A percentile compares a stretch with the other conserved stretches of the same genome.
Conservation (phyloP, 2,329 filamentous ascomycete species). For the Pseudogymnoascus destructans region DNA sequence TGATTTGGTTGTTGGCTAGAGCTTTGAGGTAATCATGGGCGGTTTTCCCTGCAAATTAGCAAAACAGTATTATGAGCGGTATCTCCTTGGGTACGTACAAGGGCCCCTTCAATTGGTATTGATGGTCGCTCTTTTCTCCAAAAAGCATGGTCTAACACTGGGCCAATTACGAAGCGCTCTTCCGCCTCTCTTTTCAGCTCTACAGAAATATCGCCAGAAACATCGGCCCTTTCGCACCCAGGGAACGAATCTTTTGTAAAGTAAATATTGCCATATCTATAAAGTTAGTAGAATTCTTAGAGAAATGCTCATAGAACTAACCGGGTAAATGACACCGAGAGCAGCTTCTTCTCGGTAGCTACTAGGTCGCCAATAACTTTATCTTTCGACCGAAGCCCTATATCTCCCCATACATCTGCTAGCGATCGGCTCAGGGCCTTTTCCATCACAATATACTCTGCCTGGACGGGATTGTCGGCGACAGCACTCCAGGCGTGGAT, state of each 20-base stretch:
- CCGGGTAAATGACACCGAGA: slow-evolving; percentile 27
- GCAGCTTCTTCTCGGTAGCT: slow-evolving; percentile 27
- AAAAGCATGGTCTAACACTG: slow-evolving; percentile 26
- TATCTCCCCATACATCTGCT: slow-evolving; percentile 22
- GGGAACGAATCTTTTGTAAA: slow-evolving; percentile 25
- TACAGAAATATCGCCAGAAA: slow-evolving; percentile 20
- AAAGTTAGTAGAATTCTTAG: slow-evolving; percentile 14
- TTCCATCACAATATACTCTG: slow-evolving; percentile 23
- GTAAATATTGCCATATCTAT: slow-evolving; percentile 30
- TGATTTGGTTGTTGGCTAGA: slow-evolving; percentile 26
- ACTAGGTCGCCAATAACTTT: slow-evolving; percentile 28
- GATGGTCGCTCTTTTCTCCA: slow-evolving; percentile 27
- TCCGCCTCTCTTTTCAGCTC: slow-evolving; percentile 24
- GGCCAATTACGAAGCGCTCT: slow-evolving; percentile 28
- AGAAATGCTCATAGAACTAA: slow-evolving; percentile 17
- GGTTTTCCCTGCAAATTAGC: slow-evolving; percentile 23
- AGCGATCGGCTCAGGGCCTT: slow-evolving; percentile 25
- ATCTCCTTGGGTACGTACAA: slow-evolving; percentile 23
- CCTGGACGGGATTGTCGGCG: slow-evolving; percentile 20
- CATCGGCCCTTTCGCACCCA: slow-evolving; percentile 23
- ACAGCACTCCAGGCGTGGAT: slow-evolving; percentile 16
- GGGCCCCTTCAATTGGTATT: slow-evolving; percentile 30
- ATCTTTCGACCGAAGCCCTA: slow-evolving; percentile 20
- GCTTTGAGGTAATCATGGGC: slow-evolving; percentile 25
- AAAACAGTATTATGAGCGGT: background rate